Percentiles rank a stretch among this genome's conserved stretches.
phyloP scores from a whole-genome alignment of 768 basidiomycete genomes.

The Hypholoma fasciculare region DNA sequence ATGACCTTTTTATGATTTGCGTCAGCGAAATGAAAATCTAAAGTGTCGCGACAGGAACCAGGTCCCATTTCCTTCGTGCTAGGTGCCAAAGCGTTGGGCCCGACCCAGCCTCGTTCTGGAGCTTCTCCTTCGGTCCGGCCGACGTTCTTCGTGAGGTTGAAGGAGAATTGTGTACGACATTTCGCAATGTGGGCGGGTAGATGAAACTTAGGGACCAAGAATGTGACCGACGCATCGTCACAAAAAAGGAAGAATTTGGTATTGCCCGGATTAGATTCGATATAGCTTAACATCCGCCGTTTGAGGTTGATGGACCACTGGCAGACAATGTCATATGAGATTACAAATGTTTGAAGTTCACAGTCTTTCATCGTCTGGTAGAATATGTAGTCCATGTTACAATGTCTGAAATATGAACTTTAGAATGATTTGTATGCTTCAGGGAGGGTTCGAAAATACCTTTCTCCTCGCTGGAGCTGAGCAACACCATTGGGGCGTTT shows the following conservation, averaged over 20 bases:
- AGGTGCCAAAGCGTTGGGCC: neutral
- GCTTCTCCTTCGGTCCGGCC: neutral
- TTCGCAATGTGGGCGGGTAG: neutral
- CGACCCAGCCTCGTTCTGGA: neutral
- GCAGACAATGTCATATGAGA: neutral
- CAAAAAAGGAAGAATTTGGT: neutral
- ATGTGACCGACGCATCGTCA: neutral
- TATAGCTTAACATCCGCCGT: neutral
- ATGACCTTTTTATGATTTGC: constrained; percentile 1
- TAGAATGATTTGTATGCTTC: no score
- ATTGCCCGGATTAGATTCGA: neutral
- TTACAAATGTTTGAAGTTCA: neutral
- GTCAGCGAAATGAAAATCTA: neutral
- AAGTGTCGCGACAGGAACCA: neutral
- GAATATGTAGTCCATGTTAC: constrained; percentile 33
- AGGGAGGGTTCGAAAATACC: no score
- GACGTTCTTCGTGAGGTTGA: neutral
- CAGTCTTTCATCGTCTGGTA: constrained; percentile 3
- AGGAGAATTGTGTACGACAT: neutral
- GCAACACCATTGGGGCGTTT: constrained; percentile 24
- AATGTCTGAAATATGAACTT: constrained; percentile 17
- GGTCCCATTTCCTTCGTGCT: constrained; percentile 1
- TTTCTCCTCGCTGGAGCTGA: constrained; percentile 32
- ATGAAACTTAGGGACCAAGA: neutral
- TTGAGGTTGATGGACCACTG: neutral